Evolutionary conservation across 2,329 filamentous ascomycete genomes (phyloP).

Genomic region (Xylariaceae sp.): DNA sequence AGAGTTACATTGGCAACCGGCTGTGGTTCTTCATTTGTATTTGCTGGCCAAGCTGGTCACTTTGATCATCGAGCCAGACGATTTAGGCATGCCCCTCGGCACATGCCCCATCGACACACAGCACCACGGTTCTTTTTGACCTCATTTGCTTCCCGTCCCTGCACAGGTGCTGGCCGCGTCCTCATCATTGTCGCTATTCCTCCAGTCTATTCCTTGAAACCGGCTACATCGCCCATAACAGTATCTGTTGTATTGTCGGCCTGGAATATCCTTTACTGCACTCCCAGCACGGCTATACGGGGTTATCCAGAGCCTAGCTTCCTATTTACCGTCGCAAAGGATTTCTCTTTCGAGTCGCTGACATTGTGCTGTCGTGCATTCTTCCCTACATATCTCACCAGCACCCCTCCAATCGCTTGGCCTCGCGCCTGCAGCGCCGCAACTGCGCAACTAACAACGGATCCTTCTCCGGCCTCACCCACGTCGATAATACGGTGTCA

Average conservation of each 20-base stretch:
- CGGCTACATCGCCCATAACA: conserved; percentile 21
- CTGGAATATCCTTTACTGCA: neutral
- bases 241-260: neutral
- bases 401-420: conserved; percentile 22
- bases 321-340: conserved; percentile 14
- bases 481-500: conserved; percentile 1
- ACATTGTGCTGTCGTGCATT: conserved; percentile 27
- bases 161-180: conserved; percentile 32
- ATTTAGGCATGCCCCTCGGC: neutral
- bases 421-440: conserved; percentile 19
- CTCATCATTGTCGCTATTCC: conserved; percentile 17
- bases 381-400: conserved; percentile 31
- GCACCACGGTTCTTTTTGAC: conserved; percentile 28
- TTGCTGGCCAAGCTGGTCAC: neutral
- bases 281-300: neutral
- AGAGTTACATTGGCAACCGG: neutral
- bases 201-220: conserved; percentile 23
- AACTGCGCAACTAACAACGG: conserved; percentile 14
- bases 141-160: conserved; percentile 26
- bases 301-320: neutral
- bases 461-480: conserved; percentile 5
- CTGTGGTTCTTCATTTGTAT: neutral
- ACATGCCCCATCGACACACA: neutral
- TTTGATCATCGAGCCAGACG: neutral
- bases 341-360: conserved; percentile 23